Evolutionary conservation across 306 rosid species (phyloP), one percentile per base, ranked within the genome.

Genomic region (Prunus kanzakura): DNA sequence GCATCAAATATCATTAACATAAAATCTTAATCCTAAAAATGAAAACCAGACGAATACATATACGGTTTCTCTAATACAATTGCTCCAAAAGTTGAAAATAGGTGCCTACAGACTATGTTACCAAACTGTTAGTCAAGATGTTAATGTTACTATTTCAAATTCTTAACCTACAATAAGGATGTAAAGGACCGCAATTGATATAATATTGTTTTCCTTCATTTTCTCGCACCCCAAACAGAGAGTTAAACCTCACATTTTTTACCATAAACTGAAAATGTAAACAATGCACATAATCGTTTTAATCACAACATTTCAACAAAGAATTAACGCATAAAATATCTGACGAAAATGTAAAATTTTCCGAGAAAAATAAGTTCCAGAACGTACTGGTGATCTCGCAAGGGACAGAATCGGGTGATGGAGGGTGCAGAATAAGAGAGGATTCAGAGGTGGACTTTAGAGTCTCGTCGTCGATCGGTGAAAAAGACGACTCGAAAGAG

Each of bases 331-430:
- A 72, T 52, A 50, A 27, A 54, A 22, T 55, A 2, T 72, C 38
- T 4, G 9, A 4, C 47, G 38, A 47, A 79, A 57, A 69, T 69
- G 22, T 1, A 8, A 57, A 75, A 47, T n/a, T 55, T 22, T n/a
- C 11, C 2, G 56, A 77, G 3, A 55, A 62, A 41, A 0, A 3
- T 25, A 55, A 65, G 14, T 23, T 23, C 16, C 5, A 56, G 64
- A 49, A 76, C 91, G 57, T 72, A 94, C 98, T 64, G 6, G 82
- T 92, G 88, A 95, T 89, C 84, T 95, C 86, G 84, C 97, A 92
- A 6, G 98, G 96, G 67, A 72, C 63, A 4, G 93, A 90, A 82
- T 95, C 91, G 1, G 84, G 55, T 14, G 90, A 76, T 25, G 88
- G 78, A 1, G 92, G 77, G 64, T 60, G 81, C 22, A 95, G 90